These are phyloP conservation scores for Suhomyces terraborum DNA, from an alignment of 1,139 yeast genomes.

Conservation along the genomic window DNA sequence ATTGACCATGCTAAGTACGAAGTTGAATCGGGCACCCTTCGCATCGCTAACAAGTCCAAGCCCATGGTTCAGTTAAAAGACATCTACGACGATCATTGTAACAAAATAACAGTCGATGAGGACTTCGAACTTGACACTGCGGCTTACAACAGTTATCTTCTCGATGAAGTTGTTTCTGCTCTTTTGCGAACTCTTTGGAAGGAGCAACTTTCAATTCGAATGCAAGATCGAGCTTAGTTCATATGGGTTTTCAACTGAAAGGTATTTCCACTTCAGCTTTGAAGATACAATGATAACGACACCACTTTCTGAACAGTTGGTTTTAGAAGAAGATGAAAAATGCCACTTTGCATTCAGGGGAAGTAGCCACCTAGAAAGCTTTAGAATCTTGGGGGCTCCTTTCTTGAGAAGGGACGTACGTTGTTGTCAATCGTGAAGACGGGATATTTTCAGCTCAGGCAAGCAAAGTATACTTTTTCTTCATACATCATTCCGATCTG, in stretches of 20 bases:
- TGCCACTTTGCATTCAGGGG: conserved; percentile 4
- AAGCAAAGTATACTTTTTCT: conserved; percentile 10
- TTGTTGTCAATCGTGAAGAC: conserved; percentile 32
- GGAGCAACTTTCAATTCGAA: conserved; percentile 3
- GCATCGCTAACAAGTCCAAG: conserved; percentile 6
- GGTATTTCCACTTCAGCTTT: conserved; percentile 5
- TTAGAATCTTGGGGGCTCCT: conserved; percentile 36
- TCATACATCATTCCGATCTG: conserved; percentile 7
- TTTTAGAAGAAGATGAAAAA: no score
- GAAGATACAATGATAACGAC: conserved; percentile 6
- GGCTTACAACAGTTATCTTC: conserved; percentile 59
- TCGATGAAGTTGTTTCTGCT: conserved; percentile 39
- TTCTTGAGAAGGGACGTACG: conserved; percentile 34
- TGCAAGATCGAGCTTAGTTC: conserved; percentile 1
- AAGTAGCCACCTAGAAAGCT: conserved; percentile 11
- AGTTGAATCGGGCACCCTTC: conserved; percentile 17
- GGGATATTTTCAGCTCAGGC: conserved; percentile 31
- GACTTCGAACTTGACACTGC: conserved; percentile 63
- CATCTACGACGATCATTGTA: conserved; percentile 8
- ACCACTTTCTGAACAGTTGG: conserved; percentile 13
- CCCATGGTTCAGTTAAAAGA: conserved; percentile 14
- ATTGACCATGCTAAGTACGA: conserved; percentile 53
- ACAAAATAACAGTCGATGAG: background rate
- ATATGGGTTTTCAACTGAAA: conserved; percentile 4
- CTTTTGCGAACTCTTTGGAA: conserved; percentile 32